Evolutionary conservation across 306 rosid genomes (phyloP).

Genomic region (Carpinus viminea): DNA sequence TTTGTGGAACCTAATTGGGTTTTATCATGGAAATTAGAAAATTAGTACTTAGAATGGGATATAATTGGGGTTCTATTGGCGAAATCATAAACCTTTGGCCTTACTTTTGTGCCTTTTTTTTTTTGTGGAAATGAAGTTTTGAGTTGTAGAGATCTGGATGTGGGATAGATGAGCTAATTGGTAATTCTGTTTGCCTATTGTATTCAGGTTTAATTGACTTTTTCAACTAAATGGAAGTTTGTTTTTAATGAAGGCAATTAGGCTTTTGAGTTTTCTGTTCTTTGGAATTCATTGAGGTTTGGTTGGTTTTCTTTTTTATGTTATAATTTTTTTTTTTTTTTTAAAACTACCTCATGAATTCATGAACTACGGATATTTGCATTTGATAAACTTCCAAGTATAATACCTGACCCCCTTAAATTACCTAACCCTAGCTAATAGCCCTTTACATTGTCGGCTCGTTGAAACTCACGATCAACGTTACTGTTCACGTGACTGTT

Average conservation of each 20-base stretch:
- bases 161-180: neutral
- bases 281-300: neutral
- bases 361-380: no score
- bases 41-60: neutral
- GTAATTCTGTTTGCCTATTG: neutral
- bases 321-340: neutral
- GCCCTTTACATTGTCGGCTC: no score
- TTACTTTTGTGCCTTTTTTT: neutral
- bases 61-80: neutral
- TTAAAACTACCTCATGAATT: no score
- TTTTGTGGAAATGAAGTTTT: neutral
- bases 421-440: no score
- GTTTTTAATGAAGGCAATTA: neutral
- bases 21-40: neutral
- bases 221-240: neutral
- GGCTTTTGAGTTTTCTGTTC: neutral
- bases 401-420: no score
- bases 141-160: neutral
- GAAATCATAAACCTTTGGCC: neutral
- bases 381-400: no score
- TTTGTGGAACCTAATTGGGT: neutral
- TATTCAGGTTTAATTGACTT: neutral
- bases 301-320: neutral
- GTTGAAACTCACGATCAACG: no score
- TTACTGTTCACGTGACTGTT: no score